Evolutionary conservation across 139 green algal species (phyloP).

Genomic region (Eudorina sp.): DNA sequence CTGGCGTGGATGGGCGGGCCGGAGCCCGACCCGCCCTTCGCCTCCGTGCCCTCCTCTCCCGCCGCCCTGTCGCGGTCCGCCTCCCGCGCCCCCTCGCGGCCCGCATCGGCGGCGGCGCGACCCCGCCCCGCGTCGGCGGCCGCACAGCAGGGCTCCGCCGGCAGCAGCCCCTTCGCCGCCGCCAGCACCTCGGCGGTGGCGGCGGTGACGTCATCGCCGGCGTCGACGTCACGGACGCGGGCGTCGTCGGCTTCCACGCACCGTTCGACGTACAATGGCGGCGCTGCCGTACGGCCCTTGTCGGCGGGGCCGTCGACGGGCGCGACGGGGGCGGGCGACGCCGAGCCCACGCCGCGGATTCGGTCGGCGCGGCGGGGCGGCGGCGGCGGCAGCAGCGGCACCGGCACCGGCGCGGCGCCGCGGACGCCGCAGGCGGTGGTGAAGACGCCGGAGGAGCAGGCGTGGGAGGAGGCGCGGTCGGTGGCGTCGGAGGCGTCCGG

Average conservation of each 20-base stretch:
- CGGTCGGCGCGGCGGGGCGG: conserved; percentile 5
- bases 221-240: not conserved
- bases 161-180: not conserved
- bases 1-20: conserved; percentile 62
- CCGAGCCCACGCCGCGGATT: not conserved
- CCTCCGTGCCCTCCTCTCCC: conserved; percentile 48
- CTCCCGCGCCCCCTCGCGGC: conserved; percentile 21
- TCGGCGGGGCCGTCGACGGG: not conserved
- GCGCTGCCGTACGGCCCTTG: not conserved
- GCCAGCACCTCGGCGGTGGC: not conserved
- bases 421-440: not conserved
- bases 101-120: not conserved
- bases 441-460: conserved; percentile 31
- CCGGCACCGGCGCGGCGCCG: not conserved
- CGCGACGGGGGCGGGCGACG: not conserved
- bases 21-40: conserved; percentile 58
- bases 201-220: not conserved
- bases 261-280: no score
- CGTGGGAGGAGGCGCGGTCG: conserved; percentile 51
- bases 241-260: not conserved
- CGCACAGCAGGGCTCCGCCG: no score
- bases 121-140: not conserved
- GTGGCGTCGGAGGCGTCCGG: conserved; percentile 41
- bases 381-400: not conserved
- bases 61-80: conserved; percentile 29